Conservation (phyloP, 306 rosid species). For the Canavalia gladiata region DNA sequence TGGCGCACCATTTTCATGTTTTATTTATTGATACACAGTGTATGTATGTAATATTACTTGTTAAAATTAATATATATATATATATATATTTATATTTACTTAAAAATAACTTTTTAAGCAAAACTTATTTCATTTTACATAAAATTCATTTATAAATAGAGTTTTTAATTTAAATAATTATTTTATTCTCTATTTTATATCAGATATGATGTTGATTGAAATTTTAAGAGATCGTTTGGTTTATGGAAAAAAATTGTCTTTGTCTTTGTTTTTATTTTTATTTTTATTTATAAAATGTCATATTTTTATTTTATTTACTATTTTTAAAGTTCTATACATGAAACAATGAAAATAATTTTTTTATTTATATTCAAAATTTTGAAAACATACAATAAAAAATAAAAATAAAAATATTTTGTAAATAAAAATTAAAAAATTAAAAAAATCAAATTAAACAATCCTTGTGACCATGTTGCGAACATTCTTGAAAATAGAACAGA, state of each 20-base stretch:
- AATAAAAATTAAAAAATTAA: no score
- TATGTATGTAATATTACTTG: neutral
- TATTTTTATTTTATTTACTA: neutral
- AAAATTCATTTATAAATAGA: neutral
- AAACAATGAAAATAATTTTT: neutral
- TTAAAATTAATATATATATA: neutral
- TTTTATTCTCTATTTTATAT: neutral
- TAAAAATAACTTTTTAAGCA: neutral
- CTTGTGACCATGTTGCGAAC: neutral
- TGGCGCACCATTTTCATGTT: conserved; percentile 10
- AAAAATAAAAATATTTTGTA: no score
- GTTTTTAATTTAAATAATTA: neutral
- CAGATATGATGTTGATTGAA: neutral
- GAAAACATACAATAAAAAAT: no score
- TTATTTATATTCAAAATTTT: no score
- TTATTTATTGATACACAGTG: neutral
- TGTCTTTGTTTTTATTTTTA: no score
- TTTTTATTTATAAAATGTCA: no score
- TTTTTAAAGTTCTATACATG: neutral
- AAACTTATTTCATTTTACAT: neutral
- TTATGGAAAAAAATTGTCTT: no score
- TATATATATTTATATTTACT: neutral
- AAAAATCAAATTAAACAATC: no score
- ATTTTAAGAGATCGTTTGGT: no score
- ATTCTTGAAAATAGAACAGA: neutral